Evolutionary conservation across 495 filamentous ascomycete genomes (phyloP), one percentile per base, ranked within the genome.

Genomic region (Podospora tetraspora): DNA sequence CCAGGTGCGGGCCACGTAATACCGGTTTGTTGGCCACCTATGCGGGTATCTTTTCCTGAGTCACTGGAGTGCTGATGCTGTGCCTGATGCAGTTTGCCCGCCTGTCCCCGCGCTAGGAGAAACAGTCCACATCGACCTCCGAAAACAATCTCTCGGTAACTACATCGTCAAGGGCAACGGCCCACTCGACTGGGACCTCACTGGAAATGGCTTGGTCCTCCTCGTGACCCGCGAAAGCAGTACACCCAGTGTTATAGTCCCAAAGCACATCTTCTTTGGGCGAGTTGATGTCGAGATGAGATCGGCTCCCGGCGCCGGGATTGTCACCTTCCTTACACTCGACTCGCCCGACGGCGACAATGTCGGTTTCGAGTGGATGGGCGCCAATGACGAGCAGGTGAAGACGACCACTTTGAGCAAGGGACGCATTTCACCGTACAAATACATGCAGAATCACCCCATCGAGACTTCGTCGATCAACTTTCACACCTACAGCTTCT

Each of bases 401-500:
- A n/a, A n/a, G n/a, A n/a, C n/a, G n/a, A n/a, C n/a, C n/a, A n/a
- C n/a, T n/a, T n/a, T n/a, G n/a, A n/a, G 37, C 37, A 52, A 19
- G 37, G 37, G 37, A 52, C 8, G n/a, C 16, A n/a, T 6, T 16
- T 0, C 16, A 2, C 0, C 7, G 19, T 1, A 57, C 13, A 34
- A 63, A 12, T 37, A 37, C 9, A 1, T 4, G 10, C 12, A 1
- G 1, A 7, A 10, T 27, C 30, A 52, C 37, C 9, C 32, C 2
- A 4, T 34, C 27, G 9, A 23, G 1, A 23, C 13, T 0, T 9
- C 29, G 19, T 37, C 22, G 22, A 23, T 0, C n/a, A 16, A 1
- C n/a, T 52, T 43, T 16, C 62, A 64, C 37, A 56, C 32, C 11
- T 64, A 64, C 37, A 64, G 62, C 62, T 13, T 64, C 8, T 21